These are phyloP conservation scores for Glomus cerebriforme DNA, from an alignment of 192 early-diverging fungal species.

Conservation along the genomic window DNA sequence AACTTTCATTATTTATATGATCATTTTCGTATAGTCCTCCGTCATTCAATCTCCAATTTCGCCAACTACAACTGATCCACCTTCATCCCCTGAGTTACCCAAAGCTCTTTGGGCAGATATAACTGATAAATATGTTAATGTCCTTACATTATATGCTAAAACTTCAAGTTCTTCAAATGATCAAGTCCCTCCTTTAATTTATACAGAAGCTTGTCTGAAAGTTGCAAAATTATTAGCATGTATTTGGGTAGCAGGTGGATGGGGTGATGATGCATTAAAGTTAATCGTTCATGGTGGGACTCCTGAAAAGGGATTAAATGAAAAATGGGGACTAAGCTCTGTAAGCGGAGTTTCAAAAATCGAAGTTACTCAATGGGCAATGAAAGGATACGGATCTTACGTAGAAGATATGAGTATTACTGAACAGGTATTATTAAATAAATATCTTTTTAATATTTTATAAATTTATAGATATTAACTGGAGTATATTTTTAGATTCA, in stretches of 20 bases:
- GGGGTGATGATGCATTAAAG: constrained; percentile 42
- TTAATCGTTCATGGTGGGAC: constrained; percentile 39
- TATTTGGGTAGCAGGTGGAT: constrained; percentile 43
- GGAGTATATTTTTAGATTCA: constrained; percentile 38
- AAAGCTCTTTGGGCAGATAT: constrained; percentile 56
- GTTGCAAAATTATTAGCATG: constrained; percentile 64
- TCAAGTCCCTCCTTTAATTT: constrained; percentile 59
- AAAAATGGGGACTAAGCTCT: constrained; percentile 42
- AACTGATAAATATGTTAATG: constrained; percentile 67
- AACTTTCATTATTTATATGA: constrained; percentile 13
- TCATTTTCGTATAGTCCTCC: neutral
- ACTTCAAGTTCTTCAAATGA: constrained; percentile 44
- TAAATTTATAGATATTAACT: neutral
- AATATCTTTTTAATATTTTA: neutral
- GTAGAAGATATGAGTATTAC: constrained; percentile 56
- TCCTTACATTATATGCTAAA: constrained; percentile 66
- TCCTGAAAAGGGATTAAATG: constrained; percentile 6
- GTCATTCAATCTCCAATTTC: constrained; percentile 25
- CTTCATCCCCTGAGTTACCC: constrained; percentile 36
- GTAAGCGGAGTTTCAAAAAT: constrained; percentile 46
- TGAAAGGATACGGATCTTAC: constrained; percentile 53
- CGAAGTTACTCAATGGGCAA: constrained; percentile 69
- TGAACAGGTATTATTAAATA: constrained; percentile 56
- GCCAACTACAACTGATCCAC: constrained; percentile 15
- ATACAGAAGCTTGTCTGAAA: constrained; percentile 66